Conservation (phyloP, 768 basidiomycete genomes). For the Clathrus columnatus region DNA sequence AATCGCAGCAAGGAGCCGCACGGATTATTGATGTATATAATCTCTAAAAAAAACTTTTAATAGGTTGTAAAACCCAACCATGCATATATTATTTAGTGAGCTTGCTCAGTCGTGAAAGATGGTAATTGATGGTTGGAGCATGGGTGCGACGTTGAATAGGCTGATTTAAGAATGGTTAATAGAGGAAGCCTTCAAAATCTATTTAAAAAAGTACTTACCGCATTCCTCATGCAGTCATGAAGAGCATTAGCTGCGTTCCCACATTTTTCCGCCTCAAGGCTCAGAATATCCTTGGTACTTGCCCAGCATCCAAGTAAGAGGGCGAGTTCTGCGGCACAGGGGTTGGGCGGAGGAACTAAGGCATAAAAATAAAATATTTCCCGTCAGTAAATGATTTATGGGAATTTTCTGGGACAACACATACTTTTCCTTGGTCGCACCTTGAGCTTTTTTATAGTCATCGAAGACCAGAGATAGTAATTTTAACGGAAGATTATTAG, state of each 20-base stretch:
- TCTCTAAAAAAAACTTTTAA: background rate
- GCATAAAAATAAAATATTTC: constrained; percentile 12
- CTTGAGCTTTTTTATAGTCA: constrained; percentile 75
- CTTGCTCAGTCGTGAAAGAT: constrained; percentile 73
- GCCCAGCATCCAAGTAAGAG: constrained; percentile 87
- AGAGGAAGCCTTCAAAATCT: constrained; percentile 5
- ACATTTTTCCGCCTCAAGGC: constrained; percentile 39
- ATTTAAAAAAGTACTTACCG: constrained; percentile 41
- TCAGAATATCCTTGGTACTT: constrained; percentile 53
- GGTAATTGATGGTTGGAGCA: constrained; percentile 80
- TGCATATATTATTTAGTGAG: constrained; percentile 42
- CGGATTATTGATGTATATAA: background rate
- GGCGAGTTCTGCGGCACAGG: constrained; percentile 59
- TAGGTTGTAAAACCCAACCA: background rate
- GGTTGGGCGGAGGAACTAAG: constrained; percentile 36
- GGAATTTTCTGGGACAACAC: constrained; percentile 12
- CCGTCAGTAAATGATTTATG: constrained; percentile 9
- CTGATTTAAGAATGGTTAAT: constrained; percentile 28
- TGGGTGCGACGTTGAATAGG: constrained; percentile 59
- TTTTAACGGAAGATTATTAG: constrained; percentile 26
- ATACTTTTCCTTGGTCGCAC: constrained; percentile 69
- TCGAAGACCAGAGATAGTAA: constrained; percentile 48
- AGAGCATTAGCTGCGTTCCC: constrained; percentile 49
- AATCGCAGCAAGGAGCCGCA: constrained; percentile 1
- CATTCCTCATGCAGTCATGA: constrained; percentile 78